A percentile compares a stretch with the other conserved stretches of the same genome.
These are phyloP conservation scores for Myriosclerotinia duriaeana DNA, from an alignment of 2,329 filamentous ascomycete genomes.

Conservation along the genomic window DNA sequence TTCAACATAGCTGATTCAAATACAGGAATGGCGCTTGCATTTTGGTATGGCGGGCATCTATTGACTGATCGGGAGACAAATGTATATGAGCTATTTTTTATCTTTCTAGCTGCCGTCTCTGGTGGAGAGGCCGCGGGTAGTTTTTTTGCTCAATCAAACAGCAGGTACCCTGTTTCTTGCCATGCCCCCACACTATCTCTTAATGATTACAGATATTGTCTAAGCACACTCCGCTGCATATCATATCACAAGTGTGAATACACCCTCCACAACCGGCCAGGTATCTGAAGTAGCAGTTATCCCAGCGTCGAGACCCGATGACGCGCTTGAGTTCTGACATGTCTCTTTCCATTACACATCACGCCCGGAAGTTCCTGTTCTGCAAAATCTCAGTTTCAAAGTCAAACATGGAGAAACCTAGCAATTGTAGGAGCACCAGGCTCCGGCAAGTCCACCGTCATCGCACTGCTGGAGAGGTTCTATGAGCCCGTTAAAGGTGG, in stretches of 20 bases:
- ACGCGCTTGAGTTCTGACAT: not conserved
- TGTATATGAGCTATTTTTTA: constrained; percentile 49
- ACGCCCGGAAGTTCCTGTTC: constrained; percentile 33
- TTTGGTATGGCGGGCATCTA: constrained; percentile 52
- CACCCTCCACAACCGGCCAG: not conserved
- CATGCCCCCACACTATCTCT: not conserved
- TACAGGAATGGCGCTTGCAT: constrained; percentile 55
- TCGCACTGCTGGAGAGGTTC: constrained; percentile 54
- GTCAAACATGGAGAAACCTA: not conserved
- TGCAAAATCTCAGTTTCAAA: constrained; percentile 49
- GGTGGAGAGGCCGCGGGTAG: constrained; percentile 19
- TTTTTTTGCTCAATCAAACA: constrained; percentile 19
- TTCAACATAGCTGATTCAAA: not conserved
- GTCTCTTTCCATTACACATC: constrained; percentile 45
- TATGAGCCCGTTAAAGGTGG: constrained; percentile 44
- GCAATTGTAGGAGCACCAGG: constrained; percentile 59
- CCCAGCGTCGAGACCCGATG: not conserved
- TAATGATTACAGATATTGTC: not conserved
- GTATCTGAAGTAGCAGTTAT: not conserved
- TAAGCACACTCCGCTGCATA: not conserved
- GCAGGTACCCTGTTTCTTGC: not conserved
- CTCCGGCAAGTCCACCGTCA: constrained; percentile 65
- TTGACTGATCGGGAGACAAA: constrained; percentile 43
- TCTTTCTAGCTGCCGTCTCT: constrained; percentile 49
- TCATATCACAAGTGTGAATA: not conserved